Percentiles rank a stretch among this genome's conserved stretches.
Conservation (phyloP, 208 protist species). For the Entamoeba dispar region DNA sequence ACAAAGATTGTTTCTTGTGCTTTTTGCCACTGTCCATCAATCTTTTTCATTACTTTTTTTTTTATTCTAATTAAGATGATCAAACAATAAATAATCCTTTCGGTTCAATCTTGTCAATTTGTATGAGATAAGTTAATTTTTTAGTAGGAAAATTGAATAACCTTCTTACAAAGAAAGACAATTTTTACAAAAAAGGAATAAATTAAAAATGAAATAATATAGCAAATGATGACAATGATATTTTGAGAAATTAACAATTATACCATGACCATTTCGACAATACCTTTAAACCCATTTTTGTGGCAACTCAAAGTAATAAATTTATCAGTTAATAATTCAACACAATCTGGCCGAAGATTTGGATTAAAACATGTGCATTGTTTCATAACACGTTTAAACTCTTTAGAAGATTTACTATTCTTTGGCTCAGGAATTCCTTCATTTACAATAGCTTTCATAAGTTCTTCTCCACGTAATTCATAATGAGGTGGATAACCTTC, state of each 20-base stretch:
- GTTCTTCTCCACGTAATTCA: not conserved
- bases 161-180: no score
- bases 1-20: not conserved
- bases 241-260: not conserved
- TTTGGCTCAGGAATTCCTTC: not conserved
- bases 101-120: no score
- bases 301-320: not conserved
- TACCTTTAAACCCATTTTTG: not conserved
- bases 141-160: no score
- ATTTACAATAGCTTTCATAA: not conserved
- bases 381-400: not conserved
- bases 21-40: not conserved
- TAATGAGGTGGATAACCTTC: constrained; percentile 2
- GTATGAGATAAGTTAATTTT: no score
- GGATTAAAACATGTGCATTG: not conserved
- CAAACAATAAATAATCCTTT: no score
- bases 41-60: not conserved
- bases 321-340: not conserved
- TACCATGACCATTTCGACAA: not conserved
- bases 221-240: no score
- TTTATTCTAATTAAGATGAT: no score
- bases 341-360: not conserved
- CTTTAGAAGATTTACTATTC: not conserved
- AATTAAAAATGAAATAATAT: no score
- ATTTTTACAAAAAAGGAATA: no score